Evolutionary conservation across 805 yeast genomes (phyloP), one percentile per base, ranked within the genome.

Genomic region (Candida xiaguanensis): DNA sequence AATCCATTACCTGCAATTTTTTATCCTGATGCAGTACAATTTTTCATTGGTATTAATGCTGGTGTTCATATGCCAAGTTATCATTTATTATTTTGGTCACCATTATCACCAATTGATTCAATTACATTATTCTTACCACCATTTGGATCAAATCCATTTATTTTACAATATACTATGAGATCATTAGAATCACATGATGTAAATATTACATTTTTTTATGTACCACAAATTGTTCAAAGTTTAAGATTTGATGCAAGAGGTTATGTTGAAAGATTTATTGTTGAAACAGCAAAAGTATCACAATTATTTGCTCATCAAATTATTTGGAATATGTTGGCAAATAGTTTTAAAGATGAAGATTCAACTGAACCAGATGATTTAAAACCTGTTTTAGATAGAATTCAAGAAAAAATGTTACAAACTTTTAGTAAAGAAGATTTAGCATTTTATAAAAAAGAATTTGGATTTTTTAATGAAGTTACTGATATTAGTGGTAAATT

Each of bases 291-390:
- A 1, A 81, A 84, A 55, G 86, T 89, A 11, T 82, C 93, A 19
- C 95, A 86, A 49, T 68, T 91, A 45, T 93, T 93, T 70, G 90
- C 98, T 0, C 99, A 93, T 61, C 99, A 93, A 62, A 90, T 93
- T 48, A 88, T 93, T 40, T 93, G 99, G 99, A 93, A 93, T 55
- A 88, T 93, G 85, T 63, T 84, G 53, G 98, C 99, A 1, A 93
- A 95, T 56, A 78, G 89, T 45, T 93, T 77, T 61, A 84, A 82
- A 50, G 97, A 86, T 56, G 98, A 91, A 51, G 96, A 91, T 8
- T 82, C 88, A 0, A 70, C 78, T 0, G 72, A 76, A 6, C 93
- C 95, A 3, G 96, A 90, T 61, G 69, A 76, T 1, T 68, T 91
- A 53, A 91, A 91, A 59, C 96, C 97, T 1, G 72, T 72, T 2